Evolutionary conservation across 345 rosid species (phyloP).

Genomic region (Aurinia saxatilis): DNA sequence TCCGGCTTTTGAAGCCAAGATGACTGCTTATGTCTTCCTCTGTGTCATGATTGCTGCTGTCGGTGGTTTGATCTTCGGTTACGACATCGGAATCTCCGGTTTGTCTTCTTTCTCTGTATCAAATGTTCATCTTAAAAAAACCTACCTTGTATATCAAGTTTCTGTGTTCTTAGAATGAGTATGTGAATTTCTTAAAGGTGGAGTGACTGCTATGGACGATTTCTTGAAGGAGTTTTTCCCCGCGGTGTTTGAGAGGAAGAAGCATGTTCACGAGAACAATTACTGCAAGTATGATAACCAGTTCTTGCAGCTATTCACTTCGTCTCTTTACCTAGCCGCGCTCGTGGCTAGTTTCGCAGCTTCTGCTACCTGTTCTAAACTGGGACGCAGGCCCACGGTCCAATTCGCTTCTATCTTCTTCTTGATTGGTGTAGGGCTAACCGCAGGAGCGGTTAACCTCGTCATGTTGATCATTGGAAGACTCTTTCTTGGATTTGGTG

Average conservation of each 20-base stretch:
- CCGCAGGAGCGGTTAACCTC: constrained; percentile 36
- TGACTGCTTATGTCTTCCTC: constrained; percentile 33
- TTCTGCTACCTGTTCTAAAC: constrained; percentile 36
- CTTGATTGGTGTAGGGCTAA: constrained; percentile 46
- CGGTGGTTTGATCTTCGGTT: constrained; percentile 61
- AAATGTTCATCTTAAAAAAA: not conserved
- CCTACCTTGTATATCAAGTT: not conserved
- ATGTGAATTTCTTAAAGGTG: constrained; percentile 41
- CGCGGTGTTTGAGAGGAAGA: constrained; percentile 47
- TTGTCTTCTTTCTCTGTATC: not conserved
- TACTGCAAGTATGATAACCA: constrained; percentile 70
- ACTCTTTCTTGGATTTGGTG: constrained; percentile 53
- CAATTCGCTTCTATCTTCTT: constrained; percentile 63
- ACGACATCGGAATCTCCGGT: constrained; percentile 54
- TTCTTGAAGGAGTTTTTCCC: constrained; percentile 63
- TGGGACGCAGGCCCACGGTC: constrained; percentile 69
- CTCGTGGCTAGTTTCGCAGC: constrained; percentile 54
- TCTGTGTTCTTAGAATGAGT: not conserved
- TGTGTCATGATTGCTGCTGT: constrained; percentile 42
- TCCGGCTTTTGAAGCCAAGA: constrained; percentile 42
- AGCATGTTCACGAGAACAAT: constrained; percentile 48
- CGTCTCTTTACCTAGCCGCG: constrained; percentile 66
- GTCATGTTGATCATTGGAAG: constrained; percentile 58
- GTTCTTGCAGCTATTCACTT: constrained; percentile 63
- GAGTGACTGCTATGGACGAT: constrained; percentile 78